Percentiles rank a stretch among this genome's conserved stretches.
phyloP scores from a whole-genome alignment of 495 filamentous ascomycete genomes.

The Penicillium turbatum region DNA sequence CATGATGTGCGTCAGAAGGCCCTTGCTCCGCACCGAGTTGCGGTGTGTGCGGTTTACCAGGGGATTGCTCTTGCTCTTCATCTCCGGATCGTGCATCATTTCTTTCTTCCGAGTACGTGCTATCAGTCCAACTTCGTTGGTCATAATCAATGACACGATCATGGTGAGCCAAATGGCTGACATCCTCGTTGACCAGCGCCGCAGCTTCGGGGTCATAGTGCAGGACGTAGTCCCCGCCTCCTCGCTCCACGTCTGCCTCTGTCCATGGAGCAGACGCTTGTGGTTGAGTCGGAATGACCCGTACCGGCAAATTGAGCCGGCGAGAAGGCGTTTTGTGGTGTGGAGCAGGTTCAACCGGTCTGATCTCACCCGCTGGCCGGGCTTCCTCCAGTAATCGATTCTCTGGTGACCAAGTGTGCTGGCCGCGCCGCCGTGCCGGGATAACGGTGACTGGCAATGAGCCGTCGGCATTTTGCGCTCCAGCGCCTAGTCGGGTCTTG shows the following conservation, averaged over 20 bases:
- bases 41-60: not conserved
- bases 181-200: constrained; percentile 36
- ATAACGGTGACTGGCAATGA: constrained; percentile 62
- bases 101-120: constrained; percentile 15
- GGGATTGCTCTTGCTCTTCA: constrained; percentile 3
- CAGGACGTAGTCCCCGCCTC: constrained; percentile 30
- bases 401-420: constrained; percentile 43
- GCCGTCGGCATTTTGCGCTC: constrained; percentile 26
- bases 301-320: constrained; percentile 26
- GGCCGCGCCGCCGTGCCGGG: constrained; percentile 57
- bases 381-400: constrained; percentile 15
- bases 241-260: constrained; percentile 27
- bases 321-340: constrained; percentile 1
- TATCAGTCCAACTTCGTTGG: constrained; percentile 22
- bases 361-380: constrained; percentile 1
- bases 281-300: constrained; percentile 39
- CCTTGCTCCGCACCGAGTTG: not conserved
- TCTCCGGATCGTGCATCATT: constrained; percentile 2
- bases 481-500: constrained; percentile 21
- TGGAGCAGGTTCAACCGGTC: not conserved
- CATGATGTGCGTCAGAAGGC: not conserved
- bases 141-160: constrained; percentile 5
- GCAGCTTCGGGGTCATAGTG: constrained; percentile 46
- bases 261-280: constrained; percentile 41
- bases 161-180: constrained; percentile 5